Conservation (phyloP, 768 basidiomycete genomes). For the Hydnomerulius pinastri region DNA sequence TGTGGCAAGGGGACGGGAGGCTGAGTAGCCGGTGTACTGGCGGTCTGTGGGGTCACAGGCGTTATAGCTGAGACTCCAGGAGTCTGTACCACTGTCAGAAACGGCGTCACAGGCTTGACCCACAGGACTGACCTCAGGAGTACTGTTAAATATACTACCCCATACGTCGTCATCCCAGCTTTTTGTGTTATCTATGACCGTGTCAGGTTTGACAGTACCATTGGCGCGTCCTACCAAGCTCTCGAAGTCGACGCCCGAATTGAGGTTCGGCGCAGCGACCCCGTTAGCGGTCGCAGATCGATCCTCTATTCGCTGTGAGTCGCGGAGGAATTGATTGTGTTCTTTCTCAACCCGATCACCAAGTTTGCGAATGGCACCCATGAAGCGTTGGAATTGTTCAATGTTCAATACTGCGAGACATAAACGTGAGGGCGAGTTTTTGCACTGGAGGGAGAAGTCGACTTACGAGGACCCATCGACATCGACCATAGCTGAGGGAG, state of each 20-base stretch:
- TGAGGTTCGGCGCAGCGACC: conserved; percentile 33
- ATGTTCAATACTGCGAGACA: conserved; percentile 63
- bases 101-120: neutral
- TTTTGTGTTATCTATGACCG: conserved; percentile 35
- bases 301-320: conserved; percentile 89
- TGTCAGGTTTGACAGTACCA: conserved; percentile 49
- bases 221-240: conserved; percentile 71
- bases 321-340: conserved; percentile 89
- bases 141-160: conserved; percentile 70
- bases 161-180: conserved; percentile 85
- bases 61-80: conserved; percentile 15
- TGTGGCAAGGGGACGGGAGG: conserved; percentile 11
- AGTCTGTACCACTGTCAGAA: conserved; percentile 16
- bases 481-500: conserved; percentile 94
- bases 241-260: conserved; percentile 79
- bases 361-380: conserved; percentile 76
- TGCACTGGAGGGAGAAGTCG: neutral
- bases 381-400: conserved; percentile 90
- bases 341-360: conserved; percentile 90
- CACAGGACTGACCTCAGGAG: conserved; percentile 28
- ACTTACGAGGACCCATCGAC: conserved; percentile 92
- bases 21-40: conserved; percentile 15
- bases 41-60: conserved; percentile 13
- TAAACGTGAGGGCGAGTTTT: conserved; percentile 3
- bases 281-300: conserved; percentile 56